Conservation (phyloP, 169 alveolate species). For the Eimeria sp. region DNA sequence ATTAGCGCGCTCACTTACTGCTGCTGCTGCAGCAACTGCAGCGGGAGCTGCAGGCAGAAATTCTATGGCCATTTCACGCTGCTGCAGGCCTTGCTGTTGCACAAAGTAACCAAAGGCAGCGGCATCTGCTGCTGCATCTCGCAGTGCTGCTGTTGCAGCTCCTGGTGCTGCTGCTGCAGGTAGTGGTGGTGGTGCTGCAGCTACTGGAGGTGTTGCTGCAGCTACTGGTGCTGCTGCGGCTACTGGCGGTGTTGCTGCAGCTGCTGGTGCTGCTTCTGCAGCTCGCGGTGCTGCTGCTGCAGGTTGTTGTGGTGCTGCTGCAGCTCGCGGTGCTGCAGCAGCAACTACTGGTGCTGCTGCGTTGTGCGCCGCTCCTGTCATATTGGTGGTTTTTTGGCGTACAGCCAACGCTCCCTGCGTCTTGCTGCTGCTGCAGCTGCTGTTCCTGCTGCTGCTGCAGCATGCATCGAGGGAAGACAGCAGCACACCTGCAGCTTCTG, state of each 20-base stretch:
- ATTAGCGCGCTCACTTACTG: background rate
- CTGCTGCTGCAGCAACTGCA: conserved; percentile 39
- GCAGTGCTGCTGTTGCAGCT: no score
- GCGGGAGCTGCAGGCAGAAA: conserved; percentile 1
- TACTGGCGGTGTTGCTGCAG: no score
- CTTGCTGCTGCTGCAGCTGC: conserved; percentile 15
- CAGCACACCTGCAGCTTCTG: background rate
- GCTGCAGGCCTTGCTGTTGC: conserved; percentile 20
- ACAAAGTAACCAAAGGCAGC: background rate
- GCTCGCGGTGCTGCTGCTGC: background rate
- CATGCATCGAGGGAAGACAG: background rate
- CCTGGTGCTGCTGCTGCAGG: no score
- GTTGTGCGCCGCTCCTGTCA: background rate
- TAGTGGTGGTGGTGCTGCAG: no score
- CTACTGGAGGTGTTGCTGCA: no score
- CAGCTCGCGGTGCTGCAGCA: background rate
- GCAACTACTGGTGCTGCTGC: background rate
- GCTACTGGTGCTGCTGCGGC: no score
- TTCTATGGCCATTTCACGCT: background rate
- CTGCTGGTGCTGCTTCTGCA: no score
- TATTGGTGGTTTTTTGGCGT: background rate
- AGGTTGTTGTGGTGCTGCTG: no score
- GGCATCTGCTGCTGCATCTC: background rate
- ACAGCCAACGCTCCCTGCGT: background rate
- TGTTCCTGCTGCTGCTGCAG: background rate